Conservation (phyloP, 2,329 filamentous ascomycete species). For the Penicillium sp. region DNA sequence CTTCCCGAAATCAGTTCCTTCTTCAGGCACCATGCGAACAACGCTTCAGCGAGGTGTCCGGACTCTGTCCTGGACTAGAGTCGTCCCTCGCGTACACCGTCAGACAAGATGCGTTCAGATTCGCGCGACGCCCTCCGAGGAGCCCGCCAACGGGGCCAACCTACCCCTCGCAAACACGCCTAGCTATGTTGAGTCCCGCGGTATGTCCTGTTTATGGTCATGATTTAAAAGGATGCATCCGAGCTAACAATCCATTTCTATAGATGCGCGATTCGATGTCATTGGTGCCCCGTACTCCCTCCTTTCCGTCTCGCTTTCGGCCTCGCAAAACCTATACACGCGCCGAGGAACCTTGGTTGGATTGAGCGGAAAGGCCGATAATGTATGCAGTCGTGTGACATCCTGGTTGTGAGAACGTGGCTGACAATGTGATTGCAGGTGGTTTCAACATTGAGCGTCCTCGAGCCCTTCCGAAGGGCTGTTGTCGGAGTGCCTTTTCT, state of each 20-base stretch:
- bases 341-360: conserved; percentile 87
- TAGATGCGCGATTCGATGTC: conserved; percentile 94
- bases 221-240: neutral
- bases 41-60: conserved; percentile 36
- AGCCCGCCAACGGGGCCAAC: conserved; percentile 38
- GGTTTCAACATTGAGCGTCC: conserved; percentile 81
- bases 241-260: conserved; percentile 12
- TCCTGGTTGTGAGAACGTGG: neutral
- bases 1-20: conserved; percentile 11
- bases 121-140: conserved; percentile 43
- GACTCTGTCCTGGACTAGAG: conserved; percentile 34
- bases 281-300: conserved; percentile 89
- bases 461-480: conserved; percentile 78
- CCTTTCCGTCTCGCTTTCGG: conserved; percentile 86
- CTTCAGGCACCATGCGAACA: conserved; percentile 35
- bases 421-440: conserved; percentile 53
- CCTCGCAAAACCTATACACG: conserved; percentile 91
- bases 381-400: conserved; percentile 56
- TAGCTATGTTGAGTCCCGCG: conserved; percentile 42
- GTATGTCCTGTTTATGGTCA: conserved; percentile 25
- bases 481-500: conserved; percentile 87
- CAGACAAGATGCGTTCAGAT: conserved; percentile 44
- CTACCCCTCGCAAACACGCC: conserved; percentile 39
- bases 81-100: conserved; percentile 28
- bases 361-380: conserved; percentile 84